Conservation (phyloP, 1,284 basidiomycete genomes). For the Melampsora larici-populina region DNA sequence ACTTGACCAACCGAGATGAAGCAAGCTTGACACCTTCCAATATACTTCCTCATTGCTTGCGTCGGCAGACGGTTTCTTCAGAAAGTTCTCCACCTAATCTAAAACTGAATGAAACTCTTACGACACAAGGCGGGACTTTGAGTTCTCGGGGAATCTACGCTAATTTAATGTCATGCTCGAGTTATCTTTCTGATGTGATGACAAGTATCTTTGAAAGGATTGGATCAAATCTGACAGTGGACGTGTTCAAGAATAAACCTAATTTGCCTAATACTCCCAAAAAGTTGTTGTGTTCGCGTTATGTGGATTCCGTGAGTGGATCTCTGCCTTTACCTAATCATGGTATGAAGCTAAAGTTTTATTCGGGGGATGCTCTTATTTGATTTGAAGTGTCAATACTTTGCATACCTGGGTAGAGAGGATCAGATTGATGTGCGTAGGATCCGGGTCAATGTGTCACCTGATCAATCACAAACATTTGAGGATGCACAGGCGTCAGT, state of each 20-base stretch:
- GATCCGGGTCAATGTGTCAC: constrained; percentile 7
- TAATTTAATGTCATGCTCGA: constrained; percentile 15
- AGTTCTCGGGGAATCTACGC: constrained; percentile 21
- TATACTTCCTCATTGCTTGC: background rate
- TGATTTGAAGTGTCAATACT: background rate
- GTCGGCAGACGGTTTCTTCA: background rate
- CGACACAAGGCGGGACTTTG: background rate
- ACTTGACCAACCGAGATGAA: constrained; percentile 21
- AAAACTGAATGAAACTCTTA: background rate
- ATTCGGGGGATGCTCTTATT: no score
- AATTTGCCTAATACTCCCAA: background rate
- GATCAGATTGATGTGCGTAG: constrained; percentile 10
- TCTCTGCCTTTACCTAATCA: background rate
- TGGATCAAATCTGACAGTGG: background rate
- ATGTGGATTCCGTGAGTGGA: background rate
- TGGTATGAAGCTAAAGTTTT: background rate
- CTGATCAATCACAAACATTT: background rate
- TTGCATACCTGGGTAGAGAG: background rate
- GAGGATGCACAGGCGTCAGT: constrained; percentile 19
- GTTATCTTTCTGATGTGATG: constrained; percentile 11
- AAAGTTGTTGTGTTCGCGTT: background rate
- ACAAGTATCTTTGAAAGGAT: background rate
- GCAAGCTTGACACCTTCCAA: constrained; percentile 27
- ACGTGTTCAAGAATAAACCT: background rate
- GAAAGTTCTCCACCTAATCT: background rate